Conservation (phyloP, 2,329 filamentous ascomycete genomes). For the Chrysoporthe deuterocubensis region DNA sequence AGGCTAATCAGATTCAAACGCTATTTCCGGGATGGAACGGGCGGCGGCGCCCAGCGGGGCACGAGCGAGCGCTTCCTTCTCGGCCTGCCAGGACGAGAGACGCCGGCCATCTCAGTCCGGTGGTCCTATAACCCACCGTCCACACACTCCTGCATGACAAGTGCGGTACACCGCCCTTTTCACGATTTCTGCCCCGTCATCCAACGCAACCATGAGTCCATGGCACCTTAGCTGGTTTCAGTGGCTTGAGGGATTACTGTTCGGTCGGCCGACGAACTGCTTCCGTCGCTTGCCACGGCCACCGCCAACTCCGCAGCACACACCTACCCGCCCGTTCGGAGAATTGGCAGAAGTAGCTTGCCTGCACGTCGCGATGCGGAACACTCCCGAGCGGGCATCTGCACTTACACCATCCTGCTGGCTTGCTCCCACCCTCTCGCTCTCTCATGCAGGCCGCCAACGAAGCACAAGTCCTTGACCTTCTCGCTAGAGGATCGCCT, state of each 20-base stretch:
- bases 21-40: constrained; percentile 23
- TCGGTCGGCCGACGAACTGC: constrained; percentile 12
- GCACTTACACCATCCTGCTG: constrained; percentile 9
- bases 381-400: constrained; percentile 16
- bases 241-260: neutral
- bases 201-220: constrained; percentile 14
- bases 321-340: constrained; percentile 10
- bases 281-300: constrained; percentile 8
- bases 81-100: constrained; percentile 16
- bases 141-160: constrained; percentile 18
- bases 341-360: constrained; percentile 18
- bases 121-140: constrained; percentile 21
- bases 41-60: constrained; percentile 23
- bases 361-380: constrained; percentile 24
- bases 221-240: constrained; percentile 13
- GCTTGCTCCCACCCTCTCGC: neutral
- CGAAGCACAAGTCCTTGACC: constrained; percentile 9
- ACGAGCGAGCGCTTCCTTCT: constrained; percentile 14
- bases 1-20: constrained; percentile 22
- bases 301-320: constrained; percentile 16
- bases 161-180: constrained; percentile 27
- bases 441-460: constrained; percentile 11
- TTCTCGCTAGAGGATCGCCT: constrained; percentile 12
- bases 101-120: constrained; percentile 19
- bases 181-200: constrained; percentile 14